Evolutionary conservation across 1,139 yeast species (phyloP), one percentile per base, ranked within the genome.

Genomic region (Taphrina flavorubra): DNA sequence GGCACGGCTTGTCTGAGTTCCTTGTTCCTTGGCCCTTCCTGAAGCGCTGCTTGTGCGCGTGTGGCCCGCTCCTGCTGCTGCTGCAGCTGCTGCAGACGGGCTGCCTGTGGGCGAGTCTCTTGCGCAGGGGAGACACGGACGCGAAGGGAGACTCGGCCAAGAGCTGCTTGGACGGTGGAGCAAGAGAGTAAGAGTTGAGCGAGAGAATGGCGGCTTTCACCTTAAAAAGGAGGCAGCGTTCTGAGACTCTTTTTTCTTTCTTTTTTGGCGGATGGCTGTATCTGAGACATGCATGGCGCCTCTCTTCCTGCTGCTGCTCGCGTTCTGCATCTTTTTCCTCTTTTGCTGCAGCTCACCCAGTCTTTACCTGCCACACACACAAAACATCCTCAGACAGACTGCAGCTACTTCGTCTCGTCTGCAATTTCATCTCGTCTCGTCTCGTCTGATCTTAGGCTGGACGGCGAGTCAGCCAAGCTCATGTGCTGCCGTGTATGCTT

Each of bases 221-320:
- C 47, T 44, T 49, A 49, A 49, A 25, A 49, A 49, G 53, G 53
- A 49, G 53, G 53, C 36, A 49, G 53, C 53, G 36, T 49, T 39
- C 53, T 49, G 53, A 49, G 53, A 49, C 53, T 49, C 31, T 25
- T 25, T 25, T 25, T 25, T 25, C 31, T 25, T 25, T 25, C 31
- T 25, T 25, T 49, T 49, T 39, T 49, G 53, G 36, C 6, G 36
- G 53, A 49, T 6, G 53, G 53, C 53, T 49, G 53, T 49, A 49
- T 49, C 53, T 49, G 53, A 49, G 53, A 49, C 53, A 49, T 49
- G 53, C 53, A 49, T 49, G 53, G 53, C 53, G 53, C 36, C 36
- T 49, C 6, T 25, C 36, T n/a, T 49, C 47, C 18, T 44, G 47
- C 11, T 44, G 47, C 11, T 20, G 53, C 53, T 49, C 53, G 31